These are phyloP conservation scores for Conticribra weissflogii DNA, from an alignment of 108 stramenopile species.

Conservation along the genomic window DNA sequence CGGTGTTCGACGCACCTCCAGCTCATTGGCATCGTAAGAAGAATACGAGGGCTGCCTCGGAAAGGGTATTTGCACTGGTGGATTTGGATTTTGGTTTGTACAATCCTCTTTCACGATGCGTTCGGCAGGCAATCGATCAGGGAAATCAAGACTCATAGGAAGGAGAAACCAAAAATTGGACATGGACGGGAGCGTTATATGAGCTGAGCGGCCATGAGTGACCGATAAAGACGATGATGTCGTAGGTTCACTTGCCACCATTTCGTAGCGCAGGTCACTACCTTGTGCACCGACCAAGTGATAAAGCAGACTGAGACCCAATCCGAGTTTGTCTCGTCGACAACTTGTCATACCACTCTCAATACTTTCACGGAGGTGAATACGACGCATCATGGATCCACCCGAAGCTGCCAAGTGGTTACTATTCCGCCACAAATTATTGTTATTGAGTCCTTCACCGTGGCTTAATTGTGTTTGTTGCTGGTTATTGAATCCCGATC, in stretches of 20 bases:
- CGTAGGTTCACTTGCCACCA: conserved; percentile 24
- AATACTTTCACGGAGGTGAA: conserved; percentile 34
- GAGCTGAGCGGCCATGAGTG: background rate
- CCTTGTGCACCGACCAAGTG: conserved; percentile 56
- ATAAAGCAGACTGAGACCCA: conserved; percentile 55
- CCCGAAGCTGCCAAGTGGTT: too few relatives aligned
- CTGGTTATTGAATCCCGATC: too few relatives aligned
- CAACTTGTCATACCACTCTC: conserved; percentile 44
- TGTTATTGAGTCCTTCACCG: too few relatives aligned
- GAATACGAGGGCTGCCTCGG: conserved; percentile 5
- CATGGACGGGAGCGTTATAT: conserved; percentile 21
- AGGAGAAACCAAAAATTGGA: conserved; percentile 49
- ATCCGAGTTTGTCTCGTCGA: conserved; percentile 40
- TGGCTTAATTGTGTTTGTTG: conserved; percentile 5
- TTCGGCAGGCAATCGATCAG: conserved; percentile 26
- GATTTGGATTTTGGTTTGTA: conserved; percentile 1
- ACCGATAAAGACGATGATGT: background rate
- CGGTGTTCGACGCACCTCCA: background rate
- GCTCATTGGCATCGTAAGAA: background rate
- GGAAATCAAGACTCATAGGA: conserved; percentile 44
- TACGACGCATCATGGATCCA: conserved; percentile 41
- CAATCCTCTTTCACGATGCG: conserved; percentile 15
- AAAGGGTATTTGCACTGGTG: background rate
- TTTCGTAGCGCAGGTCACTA: conserved; percentile 45
- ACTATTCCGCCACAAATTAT: too few relatives aligned